Evolutionary conservation across 352 stramenopile species (phyloP), one percentile per base, ranked within the genome.

Genomic region (Phytopythium delawarense): DNA sequence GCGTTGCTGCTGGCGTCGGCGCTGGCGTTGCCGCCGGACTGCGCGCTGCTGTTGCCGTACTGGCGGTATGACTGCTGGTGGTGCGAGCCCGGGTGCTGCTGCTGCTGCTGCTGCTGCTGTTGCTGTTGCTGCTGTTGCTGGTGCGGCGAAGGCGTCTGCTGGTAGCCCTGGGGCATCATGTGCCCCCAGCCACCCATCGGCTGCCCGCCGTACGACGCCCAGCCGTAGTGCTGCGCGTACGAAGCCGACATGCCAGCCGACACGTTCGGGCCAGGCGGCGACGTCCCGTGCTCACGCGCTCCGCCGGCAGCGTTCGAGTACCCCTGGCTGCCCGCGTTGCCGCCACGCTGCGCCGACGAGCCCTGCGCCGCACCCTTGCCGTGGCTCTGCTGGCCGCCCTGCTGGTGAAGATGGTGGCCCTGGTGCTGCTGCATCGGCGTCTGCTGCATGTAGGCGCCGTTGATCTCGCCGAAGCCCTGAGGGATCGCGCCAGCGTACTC

Each of bases 401-500:
- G 70, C 65, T 87, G 76, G 67, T 87, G 78, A 62, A 78, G 51
- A 57, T 89, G 82, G 60, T 74, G 72, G 34, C 62, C 70, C 46
- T 74, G 72, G 57, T 83, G 79, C 40, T 74, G 72, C 59, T 83
- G 79, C 55, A 86, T 72, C 34, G 69, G 71, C 32, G 69, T 66
- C 62, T 90, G 86, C 67, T 89, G 84, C 48, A 89, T 74, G 66
- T 93, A 92, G 20, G 79, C 79, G 28, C 75, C 74, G 59, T 78
- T 90, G 60, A 95, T 91, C 59, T 95, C 87, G 39, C 84, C 87
- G 62, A 95, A 95, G 20, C 87, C 87, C 59, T 93, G 87, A 8
- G 81, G 79, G 8, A 94, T 76, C 32, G 70, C 75, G 16, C 80
- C 83, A 16, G 75, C 80, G 59, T 95, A 95, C 58, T 93, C 87